Evolutionary conservation across 2,329 filamentous ascomycete species (phyloP).

Genomic region (Penicillium sp.): DNA sequence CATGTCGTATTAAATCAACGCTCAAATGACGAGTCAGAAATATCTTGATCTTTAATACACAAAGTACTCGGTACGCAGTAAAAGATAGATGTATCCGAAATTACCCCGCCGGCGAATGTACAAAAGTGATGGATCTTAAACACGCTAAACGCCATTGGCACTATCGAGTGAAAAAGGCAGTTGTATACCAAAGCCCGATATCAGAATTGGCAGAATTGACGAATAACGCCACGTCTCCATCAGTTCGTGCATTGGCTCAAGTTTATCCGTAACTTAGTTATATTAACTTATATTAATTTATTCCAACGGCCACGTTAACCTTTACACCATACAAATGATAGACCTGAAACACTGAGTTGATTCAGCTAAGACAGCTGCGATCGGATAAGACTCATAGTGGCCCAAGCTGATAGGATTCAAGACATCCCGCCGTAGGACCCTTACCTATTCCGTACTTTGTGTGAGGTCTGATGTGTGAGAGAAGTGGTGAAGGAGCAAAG

Average conservation of each 20-base stretch:
- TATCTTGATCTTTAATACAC: too few species aligned
- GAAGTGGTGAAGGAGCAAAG: neutral
- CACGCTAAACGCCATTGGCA: neutral
- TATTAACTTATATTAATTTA: neutral
- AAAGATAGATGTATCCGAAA: neutral
- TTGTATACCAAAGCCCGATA: neutral
- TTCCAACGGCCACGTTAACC: neutral
- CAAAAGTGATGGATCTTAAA: neutral
- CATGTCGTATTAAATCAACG: neutral
- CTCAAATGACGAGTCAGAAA: neutral
- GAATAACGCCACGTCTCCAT: neutral
- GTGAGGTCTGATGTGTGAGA: neutral
- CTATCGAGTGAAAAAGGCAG: neutral
- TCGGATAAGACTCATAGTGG: neutral
- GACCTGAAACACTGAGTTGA: neutral
- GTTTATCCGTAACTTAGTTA: neutral
- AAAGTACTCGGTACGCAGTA: neutral
- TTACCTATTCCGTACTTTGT: neutral
- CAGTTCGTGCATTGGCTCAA: neutral
- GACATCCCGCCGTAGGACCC: neutral
- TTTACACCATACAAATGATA: neutral
- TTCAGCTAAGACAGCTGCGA: neutral
- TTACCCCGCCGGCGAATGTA: neutral
- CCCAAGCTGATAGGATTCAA: neutral
- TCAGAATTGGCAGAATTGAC: neutral